Evolutionary conservation across 2,329 filamentous ascomycete species (phyloP), one percentile per base, ranked within the genome.

Genomic region (Thielaviopsis musarum): DNA sequence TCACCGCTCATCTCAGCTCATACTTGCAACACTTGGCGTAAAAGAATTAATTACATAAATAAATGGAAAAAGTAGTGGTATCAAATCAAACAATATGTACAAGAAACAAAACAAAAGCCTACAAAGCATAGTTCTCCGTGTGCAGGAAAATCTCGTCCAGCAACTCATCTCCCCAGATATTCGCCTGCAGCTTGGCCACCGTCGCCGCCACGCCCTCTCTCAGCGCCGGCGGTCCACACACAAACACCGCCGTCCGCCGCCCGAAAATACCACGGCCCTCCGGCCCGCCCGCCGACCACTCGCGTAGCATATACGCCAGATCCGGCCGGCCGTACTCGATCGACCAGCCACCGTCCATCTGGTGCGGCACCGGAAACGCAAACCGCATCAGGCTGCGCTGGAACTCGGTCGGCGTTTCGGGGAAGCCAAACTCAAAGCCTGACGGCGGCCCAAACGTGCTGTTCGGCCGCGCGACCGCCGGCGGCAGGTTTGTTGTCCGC

Each of bases 61-160:
- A 2, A 45, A 15, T 45, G 5, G n/a, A 2, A 45, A 15, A 45
- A 45, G 10, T n/a, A 45, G 13, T 45, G 38, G 38, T 45, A 45
- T 45, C 38, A 52, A 52, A 15, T 21, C 10, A 52, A 24, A 15
- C 12, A 52, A 52, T 7, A 22, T 15, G 21, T 13, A 21, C 13
- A 26, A 24, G 49, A 21, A 26, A 7, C 6, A 22, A 24, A 52
- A 51, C 48, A 19, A 7, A 22, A 15, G 30, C 30, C 77, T 71
- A 95, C 63, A 95, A 76, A 57, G 90, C 88, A 73, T 95, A 96
- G 70, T 96, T 96, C 76, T 97, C 91, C 3, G 91, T 88, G 74
- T 96, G 91, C 69, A 96, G 71, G 70, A 91, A 96, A 59, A 97
- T 87, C 77, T 96, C 91, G 68, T 96, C 91, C 54, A 86, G 79